Percentiles rank a stretch among this genome's conserved stretches.
Conservation (phyloP, 202 grass and related monocot species). For the Eragrostis tef region DNA sequence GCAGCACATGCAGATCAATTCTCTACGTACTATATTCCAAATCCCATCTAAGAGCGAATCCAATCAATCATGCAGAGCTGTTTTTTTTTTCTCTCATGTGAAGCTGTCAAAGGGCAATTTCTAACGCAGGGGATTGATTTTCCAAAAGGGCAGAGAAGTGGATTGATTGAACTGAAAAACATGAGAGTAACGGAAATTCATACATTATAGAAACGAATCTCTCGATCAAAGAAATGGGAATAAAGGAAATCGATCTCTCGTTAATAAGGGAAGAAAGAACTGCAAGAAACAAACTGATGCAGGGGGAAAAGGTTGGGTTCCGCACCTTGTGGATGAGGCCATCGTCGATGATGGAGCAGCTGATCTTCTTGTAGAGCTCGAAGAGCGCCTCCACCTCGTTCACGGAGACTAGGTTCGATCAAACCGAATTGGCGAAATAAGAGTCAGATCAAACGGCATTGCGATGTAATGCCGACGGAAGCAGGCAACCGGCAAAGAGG, state of each 20-base stretch:
- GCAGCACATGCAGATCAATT: background rate
- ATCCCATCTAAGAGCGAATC: background rate
- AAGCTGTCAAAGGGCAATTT: background rate
- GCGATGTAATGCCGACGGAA: background rate
- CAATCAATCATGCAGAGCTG: background rate
- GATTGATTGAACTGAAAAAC: too few species aligned
- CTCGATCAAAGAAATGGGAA: background rate
- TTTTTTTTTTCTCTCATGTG: background rate
- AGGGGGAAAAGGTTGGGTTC: background rate
- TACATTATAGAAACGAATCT: too few species aligned
- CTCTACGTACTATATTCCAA: constrained; percentile 7
- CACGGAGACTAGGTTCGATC: constrained; percentile 55
- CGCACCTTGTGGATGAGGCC: constrained; percentile 71
- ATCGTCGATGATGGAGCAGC: constrained; percentile 77
- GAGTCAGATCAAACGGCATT: constrained; percentile 28
- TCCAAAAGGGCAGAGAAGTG: too few species aligned
- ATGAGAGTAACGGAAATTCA: too few species aligned
- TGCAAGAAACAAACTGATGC: background rate
- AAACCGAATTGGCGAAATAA: background rate
- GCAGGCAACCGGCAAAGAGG: background rate
- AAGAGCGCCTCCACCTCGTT: constrained; percentile 81
- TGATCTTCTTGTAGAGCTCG: constrained; percentile 81
- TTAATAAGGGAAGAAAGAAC: constrained; percentile 15
- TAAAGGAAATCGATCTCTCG: background rate
- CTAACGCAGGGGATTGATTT: too few species aligned